A percentile compares a stretch with the other conserved stretches of the same genome.
Evolutionary conservation across 148 eudicot species (phyloP).

Genomic region (Amaranthus cruentus): DNA sequence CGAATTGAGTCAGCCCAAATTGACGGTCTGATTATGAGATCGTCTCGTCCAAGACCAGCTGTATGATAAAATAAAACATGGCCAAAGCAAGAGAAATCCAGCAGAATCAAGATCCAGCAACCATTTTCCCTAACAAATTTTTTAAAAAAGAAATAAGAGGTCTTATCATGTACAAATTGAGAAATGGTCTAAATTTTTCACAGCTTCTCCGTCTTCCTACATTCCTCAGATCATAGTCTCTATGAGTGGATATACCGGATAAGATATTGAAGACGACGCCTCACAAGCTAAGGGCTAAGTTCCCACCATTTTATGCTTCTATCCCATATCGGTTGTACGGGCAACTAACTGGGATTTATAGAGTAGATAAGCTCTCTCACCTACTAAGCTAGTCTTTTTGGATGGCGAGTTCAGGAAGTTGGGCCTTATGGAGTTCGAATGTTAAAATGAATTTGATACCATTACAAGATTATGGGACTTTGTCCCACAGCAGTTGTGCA

Average conservation of each 20-base stretch:
- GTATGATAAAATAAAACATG: no score
- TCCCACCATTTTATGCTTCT: background rate
- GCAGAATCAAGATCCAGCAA: conserved; percentile 18
- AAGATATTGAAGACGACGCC: background rate
- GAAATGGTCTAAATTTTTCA: background rate
- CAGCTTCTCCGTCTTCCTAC: no score
- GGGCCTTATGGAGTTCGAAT: no score
- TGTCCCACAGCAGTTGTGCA: no score
- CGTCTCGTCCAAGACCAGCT: no score
- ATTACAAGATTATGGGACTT: no score
- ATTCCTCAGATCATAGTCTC: background rate
- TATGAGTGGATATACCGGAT: background rate
- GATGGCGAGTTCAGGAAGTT: no score
- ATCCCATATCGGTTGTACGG: background rate
- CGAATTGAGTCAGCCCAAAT: background rate
- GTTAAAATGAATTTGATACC: no score
- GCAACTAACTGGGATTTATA: no score
- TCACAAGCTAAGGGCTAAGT: background rate
- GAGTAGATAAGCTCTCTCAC: no score
- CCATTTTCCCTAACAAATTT: background rate
- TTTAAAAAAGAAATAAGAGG: background rate
- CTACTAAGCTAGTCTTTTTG: no score
- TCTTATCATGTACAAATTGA: background rate
- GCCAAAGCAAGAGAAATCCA: background rate
- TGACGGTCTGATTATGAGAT: no score